A percentile compares a stretch with the other conserved stretches of the same genome.
Evolutionary conservation across 2,329 filamentous ascomycete species (phyloP).

Genomic region (Gremmenia infestans): DNA sequence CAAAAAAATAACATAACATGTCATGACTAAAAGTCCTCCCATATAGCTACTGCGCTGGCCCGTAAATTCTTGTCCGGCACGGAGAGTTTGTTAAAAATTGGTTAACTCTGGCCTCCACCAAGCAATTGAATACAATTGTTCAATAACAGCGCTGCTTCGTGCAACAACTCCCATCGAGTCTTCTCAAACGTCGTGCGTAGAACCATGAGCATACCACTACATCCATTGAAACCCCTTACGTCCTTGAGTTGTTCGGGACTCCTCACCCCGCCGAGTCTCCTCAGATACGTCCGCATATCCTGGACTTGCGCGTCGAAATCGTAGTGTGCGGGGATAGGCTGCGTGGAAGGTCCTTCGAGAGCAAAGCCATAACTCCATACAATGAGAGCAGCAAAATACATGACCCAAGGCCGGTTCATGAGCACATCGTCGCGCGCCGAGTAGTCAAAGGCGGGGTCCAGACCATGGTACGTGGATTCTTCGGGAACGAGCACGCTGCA

Average conservation of each 20-base stretch:
- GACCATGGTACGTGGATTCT: slow-evolving; percentile 35
- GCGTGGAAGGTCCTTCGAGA: slow-evolving; percentile 70
- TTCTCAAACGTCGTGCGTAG: slow-evolving; percentile 76
- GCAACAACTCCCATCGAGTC: slow-evolving; percentile 85
- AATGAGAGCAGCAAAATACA: slow-evolving; percentile 88
- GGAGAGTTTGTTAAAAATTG: background rate
- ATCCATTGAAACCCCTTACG: slow-evolving; percentile 73
- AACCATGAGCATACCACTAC: slow-evolving; percentile 74
- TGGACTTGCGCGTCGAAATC: slow-evolving; percentile 61
- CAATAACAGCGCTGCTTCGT: slow-evolving; percentile 77
- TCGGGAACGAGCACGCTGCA: slow-evolving; percentile 73
- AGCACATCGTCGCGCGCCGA: slow-evolving; percentile 83
- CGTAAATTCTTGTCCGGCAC: too few relatives aligned
- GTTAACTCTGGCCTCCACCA: slow-evolving; percentile 5
- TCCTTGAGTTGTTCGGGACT: slow-evolving; percentile 73
- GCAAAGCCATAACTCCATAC: slow-evolving; percentile 96
- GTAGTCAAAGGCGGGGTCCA: slow-evolving; percentile 51
- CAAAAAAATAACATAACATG: background rate
- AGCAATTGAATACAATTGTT: slow-evolving; percentile 68
- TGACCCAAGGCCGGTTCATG: slow-evolving; percentile 88
- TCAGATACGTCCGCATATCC: slow-evolving; percentile 77
- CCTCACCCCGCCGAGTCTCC: slow-evolving; percentile 63
- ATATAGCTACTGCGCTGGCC: background rate
- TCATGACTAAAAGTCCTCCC: background rate
- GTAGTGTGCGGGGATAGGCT: slow-evolving; percentile 37